Evolutionary conservation across 306 rosid genomes (phyloP).

Genomic region (Adenanthera pavonina): DNA sequence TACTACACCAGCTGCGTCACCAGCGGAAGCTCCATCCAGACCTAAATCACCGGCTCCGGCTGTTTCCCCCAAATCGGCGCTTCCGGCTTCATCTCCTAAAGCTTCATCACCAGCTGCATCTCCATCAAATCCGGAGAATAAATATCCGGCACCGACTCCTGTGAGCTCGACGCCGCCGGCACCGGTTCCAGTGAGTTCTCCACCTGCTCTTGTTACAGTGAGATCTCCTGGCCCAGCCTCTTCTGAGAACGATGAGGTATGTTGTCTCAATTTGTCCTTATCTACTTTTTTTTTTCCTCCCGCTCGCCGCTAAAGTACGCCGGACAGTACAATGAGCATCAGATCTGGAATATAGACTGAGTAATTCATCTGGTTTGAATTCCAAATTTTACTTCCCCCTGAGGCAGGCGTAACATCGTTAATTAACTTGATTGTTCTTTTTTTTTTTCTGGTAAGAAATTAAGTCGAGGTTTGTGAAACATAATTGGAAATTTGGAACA

Average conservation of each 20-base stretch:
- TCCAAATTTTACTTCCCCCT: not conserved
- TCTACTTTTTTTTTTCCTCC: not conserved
- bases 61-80: slow-evolving; percentile 63
- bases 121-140: slow-evolving; percentile 48
- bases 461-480: no score
- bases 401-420: no score
- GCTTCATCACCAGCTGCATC: slow-evolving; percentile 43
- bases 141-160: slow-evolving; percentile 46
- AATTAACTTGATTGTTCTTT: no score
- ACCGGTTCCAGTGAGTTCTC: slow-evolving; percentile 54
- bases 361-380: not conserved
- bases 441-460: no score
- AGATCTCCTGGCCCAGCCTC: slow-evolving; percentile 70
- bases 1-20: slow-evolving; percentile 50
- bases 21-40: slow-evolving; percentile 58
- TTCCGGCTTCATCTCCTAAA: slow-evolving; percentile 53
- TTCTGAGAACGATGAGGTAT: slow-evolving; percentile 58
- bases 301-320: not conserved
- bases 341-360: not conserved
- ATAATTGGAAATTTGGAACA: no score
- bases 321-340: not conserved
- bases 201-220: no score
- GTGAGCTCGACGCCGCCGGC: slow-evolving; percentile 51
- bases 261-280: not conserved
- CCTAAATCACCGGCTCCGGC: slow-evolving; percentile 69